phyloP scores from a whole-genome alignment of 2,329 filamentous ascomycete species.

The Fusarium cyanostomum region DNA sequence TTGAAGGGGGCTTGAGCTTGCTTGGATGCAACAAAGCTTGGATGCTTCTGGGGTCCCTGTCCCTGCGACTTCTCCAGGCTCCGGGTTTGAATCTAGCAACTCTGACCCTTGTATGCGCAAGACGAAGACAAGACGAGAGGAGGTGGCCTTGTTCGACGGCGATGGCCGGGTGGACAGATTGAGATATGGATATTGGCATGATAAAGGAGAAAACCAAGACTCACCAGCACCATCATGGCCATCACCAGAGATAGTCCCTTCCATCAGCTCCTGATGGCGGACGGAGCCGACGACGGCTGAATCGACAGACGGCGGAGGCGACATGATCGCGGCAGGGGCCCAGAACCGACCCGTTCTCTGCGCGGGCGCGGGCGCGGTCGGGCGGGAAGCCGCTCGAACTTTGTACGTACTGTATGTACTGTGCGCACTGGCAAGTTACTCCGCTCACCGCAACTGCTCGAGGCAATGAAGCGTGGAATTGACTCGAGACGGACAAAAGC shows the following conservation, averaged over 20 bases:
- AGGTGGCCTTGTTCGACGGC: slow-evolving; percentile 6
- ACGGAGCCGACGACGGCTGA: slow-evolving; percentile 32
- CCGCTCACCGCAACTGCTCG: too few species aligned
- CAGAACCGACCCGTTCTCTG: too few species aligned
- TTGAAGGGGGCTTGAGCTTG: neutral
- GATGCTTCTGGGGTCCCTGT: slow-evolving; percentile 25
- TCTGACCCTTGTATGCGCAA: slow-evolving; percentile 31
- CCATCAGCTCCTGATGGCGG: slow-evolving; percentile 18
- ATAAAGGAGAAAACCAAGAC: neutral
- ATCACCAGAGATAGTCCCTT: neutral
- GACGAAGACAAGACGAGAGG: slow-evolving; percentile 5
- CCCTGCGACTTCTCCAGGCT: slow-evolving; percentile 29
- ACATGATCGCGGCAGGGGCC: slow-evolving; percentile 25
- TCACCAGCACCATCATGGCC: slow-evolving; percentile 9
- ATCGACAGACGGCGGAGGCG: slow-evolving; percentile 10
- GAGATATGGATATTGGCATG: neutral
- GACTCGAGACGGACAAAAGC: too few species aligned
- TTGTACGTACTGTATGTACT: too few species aligned
- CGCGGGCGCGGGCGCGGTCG: too few species aligned
- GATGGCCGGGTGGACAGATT: slow-evolving; percentile 5
- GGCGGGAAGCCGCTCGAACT: too few species aligned
- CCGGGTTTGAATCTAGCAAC: slow-evolving; percentile 29
- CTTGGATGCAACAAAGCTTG: slow-evolving; percentile 29
- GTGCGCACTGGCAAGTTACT: too few species aligned
- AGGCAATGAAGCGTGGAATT: too few species aligned